These are phyloP conservation scores for Flaveria brownii DNA, from an alignment of 129 eudicot genomes.

Conservation along the genomic window DNA sequence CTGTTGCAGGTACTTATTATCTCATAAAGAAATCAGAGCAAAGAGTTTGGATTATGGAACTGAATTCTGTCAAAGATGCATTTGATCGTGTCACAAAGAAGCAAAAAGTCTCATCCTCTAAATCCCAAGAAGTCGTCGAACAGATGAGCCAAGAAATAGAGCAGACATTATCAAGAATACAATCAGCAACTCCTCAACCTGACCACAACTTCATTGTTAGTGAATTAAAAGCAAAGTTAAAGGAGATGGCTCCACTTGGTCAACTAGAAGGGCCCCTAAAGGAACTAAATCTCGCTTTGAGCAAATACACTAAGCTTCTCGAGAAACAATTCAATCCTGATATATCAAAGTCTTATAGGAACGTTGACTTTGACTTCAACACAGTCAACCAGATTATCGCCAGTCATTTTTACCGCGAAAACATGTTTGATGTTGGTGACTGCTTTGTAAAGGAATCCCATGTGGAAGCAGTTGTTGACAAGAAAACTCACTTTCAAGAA, in stretches of 20 bases:
- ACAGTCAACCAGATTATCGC: constrained; percentile 72
- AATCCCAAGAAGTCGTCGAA: constrained; percentile 67
- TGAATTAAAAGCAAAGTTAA: constrained; percentile 63
- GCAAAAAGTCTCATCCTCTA: constrained; percentile 74
- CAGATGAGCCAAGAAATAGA: constrained; percentile 64
- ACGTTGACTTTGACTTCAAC: constrained; percentile 62
- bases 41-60: constrained; percentile 53
- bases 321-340: constrained; percentile 86
- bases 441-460: constrained; percentile 59
- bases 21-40: neutral
- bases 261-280: constrained; percentile 74
- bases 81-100: constrained; percentile 94
- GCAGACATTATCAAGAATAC: constrained; percentile 60
- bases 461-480: constrained; percentile 48
- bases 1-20: constrained; percentile 27
- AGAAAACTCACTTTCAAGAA: constrained; percentile 61
- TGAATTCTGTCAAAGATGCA: constrained; percentile 78
- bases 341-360: constrained; percentile 78
- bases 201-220: constrained; percentile 53
- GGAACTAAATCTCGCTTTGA: constrained; percentile 73
- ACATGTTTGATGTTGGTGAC: constrained; percentile 79
- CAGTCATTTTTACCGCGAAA: constrained; percentile 76
- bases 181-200: constrained; percentile 42
- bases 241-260: constrained; percentile 65
- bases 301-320: constrained; percentile 77